Evolutionary conservation across 441 rosid genomes (phyloP).

Genomic region (Gossypium trilobum): DNA sequence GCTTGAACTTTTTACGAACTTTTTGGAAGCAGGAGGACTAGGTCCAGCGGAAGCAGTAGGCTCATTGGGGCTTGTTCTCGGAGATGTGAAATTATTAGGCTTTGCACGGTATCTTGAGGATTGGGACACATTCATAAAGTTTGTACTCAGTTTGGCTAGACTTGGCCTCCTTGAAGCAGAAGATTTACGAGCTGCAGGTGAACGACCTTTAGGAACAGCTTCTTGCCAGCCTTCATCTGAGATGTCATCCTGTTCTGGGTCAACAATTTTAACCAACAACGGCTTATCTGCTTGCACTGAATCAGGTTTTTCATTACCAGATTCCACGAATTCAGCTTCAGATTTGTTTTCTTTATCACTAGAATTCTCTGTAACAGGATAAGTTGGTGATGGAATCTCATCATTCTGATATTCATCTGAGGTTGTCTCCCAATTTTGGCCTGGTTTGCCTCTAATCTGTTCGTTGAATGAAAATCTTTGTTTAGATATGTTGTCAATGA

Average conservation of each 20-base stretch:
- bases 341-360: slow-evolving; percentile 64
- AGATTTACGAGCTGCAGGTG: slow-evolving; percentile 59
- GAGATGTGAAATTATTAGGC: slow-evolving; percentile 52
- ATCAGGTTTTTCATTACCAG: slow-evolving; percentile 44
- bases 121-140: slow-evolving; percentile 63
- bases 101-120: slow-evolving; percentile 68
- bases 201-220: slow-evolving; percentile 70
- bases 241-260: slow-evolving; percentile 32
- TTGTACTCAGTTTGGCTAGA: slow-evolving; percentile 81
- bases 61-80: slow-evolving; percentile 45
- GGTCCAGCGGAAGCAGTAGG: slow-evolving; percentile 40
- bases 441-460: slow-evolving; percentile 71
- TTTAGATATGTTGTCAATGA: slow-evolving; percentile 16
- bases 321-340: slow-evolving; percentile 42
- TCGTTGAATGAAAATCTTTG: slow-evolving; percentile 15
- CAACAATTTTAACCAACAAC: slow-evolving; percentile 23
- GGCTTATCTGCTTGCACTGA: slow-evolving; percentile 34
- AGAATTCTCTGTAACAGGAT: slow-evolving; percentile 35
- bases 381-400: slow-evolving; percentile 33
- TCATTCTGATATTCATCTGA: slow-evolving; percentile 65
- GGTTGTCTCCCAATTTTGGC: slow-evolving; percentile 43
- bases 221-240: slow-evolving; percentile 87
- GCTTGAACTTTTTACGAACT: slow-evolving; percentile 62
- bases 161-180: slow-evolving; percentile 69
- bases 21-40: slow-evolving; percentile 41